Percentiles rank a stretch among this genome's conserved stretches.
These are phyloP conservation scores for Capronia americana DNA, from an alignment of 2,329 filamentous ascomycete genomes.

Conservation along the genomic window DNA sequence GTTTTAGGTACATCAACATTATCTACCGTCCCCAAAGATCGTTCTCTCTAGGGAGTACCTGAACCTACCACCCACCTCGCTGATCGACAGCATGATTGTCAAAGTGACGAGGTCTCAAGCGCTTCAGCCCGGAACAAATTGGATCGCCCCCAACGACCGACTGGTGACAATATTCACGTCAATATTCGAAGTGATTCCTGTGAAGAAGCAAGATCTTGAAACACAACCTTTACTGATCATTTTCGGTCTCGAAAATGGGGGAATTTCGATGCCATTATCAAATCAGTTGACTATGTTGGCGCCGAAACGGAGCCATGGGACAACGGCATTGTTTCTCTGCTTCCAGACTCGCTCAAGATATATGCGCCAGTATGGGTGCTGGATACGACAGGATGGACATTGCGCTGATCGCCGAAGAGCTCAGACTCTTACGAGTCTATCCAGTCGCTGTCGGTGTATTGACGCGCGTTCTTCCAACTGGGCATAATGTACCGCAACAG, in stretches of 20 bases:
- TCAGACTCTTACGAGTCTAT: not conserved
- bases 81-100: not conserved
- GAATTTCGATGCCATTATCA: not conserved
- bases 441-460: not conserved
- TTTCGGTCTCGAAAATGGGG: not conserved
- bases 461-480: not conserved
- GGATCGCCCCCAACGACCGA: not conserved
- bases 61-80: not conserved
- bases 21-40: not conserved
- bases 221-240: not conserved
- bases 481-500: not conserved
- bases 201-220: not conserved
- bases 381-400: slow-evolving; percentile 1
- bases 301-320: not conserved
- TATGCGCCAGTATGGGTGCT: not conserved
- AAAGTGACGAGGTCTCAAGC: not conserved
- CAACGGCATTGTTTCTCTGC: not conserved
- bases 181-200: not conserved
- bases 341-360: not conserved
- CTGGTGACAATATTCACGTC: not conserved
- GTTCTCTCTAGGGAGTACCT: not conserved
- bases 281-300: not conserved
- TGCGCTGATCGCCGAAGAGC: not conserved
- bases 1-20: not conserved
- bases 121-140: not conserved